Base-by-base conservation (phyloP, 2,329 filamentous ascomycete genomes). In the Scorias spongiosa region DNA sequence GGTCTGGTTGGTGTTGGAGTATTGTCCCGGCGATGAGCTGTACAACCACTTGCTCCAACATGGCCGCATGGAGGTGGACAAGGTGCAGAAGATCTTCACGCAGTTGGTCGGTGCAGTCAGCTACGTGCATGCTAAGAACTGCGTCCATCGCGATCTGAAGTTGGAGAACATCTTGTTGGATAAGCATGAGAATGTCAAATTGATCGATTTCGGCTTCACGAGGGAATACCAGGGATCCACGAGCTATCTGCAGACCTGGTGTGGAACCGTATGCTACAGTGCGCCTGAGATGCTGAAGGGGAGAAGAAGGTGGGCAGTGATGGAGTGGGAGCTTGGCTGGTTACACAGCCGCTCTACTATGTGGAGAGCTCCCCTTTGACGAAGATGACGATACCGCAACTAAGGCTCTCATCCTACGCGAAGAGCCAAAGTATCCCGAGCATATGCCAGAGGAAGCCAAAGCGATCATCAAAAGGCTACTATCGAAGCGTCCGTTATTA, bases 211-310 rank as follows among this genome's bases (percentile, higher is more conserved):
- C 67, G 91, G 91, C 14, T 98, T 98, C 60, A 98, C 91, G 10
- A 75, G 91, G 51, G 91, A 98, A 65, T 98, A 98, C 62, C 87
- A 95, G 63, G 89, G 89, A 47, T 87, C 93, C 55, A 77, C 85
- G 28, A 96, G 88, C 61, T 89, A 96, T 57, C 67, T 98, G 44
- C 89, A 96, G 63, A 98, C 91, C 1, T 98, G 94, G 64, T 98
- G 91, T 61, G 91, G 91, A 5, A 98, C 91, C 0, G 81, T 98
- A 49, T 96, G 89, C 66, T 98, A 98, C 64, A 94, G 87, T 44
- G 91, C 91, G 2, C 91, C 91, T 2, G 91, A 98, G 64, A 98
- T 98, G 91, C 72, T 98, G 36, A 94, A 91, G 62, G 91, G 88
- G 91, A 98, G 63, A 96, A 93, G 63, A 98, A 98, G 60, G 91